These are phyloP conservation scores for Gyromitra esculenta DNA, from an alignment of 2,329 filamentous ascomycete species.

Conservation along the genomic window DNA sequence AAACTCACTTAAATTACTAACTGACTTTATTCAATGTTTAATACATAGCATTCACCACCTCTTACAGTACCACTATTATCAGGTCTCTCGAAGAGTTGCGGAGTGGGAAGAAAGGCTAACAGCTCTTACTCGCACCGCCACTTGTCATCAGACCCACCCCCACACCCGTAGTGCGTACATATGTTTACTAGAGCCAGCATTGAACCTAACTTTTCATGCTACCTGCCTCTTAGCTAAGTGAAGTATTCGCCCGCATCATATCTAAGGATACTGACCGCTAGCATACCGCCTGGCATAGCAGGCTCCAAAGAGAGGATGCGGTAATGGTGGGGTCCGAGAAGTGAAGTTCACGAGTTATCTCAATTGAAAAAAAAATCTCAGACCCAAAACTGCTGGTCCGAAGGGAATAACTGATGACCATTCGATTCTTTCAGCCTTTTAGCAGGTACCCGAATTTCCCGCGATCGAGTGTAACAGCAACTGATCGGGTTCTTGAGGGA, in stretches of 20 bases:
- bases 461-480: slow-evolving; percentile 1
- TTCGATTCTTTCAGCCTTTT: background rate
- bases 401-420: background rate
- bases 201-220: background rate
- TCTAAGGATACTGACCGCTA: background rate
- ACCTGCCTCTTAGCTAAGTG: background rate
- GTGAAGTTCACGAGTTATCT: background rate
- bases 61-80: too few relatives aligned
- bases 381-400: background rate
- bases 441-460: background rate
- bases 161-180: too few relatives aligned
- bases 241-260: background rate
- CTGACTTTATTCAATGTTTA: too few relatives aligned
- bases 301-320: background rate
- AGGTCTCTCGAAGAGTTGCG: too few relatives aligned
- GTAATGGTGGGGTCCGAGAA: background rate
- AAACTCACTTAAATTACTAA: too few relatives aligned
- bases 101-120: too few relatives aligned
- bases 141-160: too few relatives aligned
- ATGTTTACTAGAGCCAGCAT: background rate
- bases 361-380: background rate
- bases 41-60: too few relatives aligned
- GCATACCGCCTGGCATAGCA: background rate
- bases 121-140: too few relatives aligned
- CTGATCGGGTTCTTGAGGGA: background rate